A percentile compares a stretch with the other conserved stretches of the same genome.
Conservation (phyloP, 129 eudicot genomes). For the Scalesia atractyloides region DNA sequence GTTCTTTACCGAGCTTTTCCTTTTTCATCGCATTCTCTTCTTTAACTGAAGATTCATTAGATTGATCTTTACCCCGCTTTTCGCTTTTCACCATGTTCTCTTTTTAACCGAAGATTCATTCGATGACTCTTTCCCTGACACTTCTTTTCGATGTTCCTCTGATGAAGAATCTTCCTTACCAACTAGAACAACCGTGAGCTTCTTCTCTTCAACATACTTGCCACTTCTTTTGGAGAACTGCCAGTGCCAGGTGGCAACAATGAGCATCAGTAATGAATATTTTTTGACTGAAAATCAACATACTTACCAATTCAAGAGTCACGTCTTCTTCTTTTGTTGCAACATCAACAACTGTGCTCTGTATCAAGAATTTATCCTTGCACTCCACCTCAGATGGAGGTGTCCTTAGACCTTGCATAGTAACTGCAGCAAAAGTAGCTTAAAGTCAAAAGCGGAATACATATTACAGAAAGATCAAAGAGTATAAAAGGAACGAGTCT, state of each 20-base stretch:
- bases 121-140: slow-evolving; percentile 37
- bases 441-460: slow-evolving; percentile 6
- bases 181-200: slow-evolving; percentile 61
- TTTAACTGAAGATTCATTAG: slow-evolving; percentile 28
- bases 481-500: not conserved
- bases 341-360: slow-evolving; percentile 63
- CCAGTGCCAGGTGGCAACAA: slow-evolving; percentile 38
- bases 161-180: slow-evolving; percentile 36
- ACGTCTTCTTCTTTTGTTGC: slow-evolving; percentile 67
- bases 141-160: slow-evolving; percentile 33
- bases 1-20: no score
- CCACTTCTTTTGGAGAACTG: slow-evolving; percentile 65
- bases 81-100: slow-evolving; percentile 35
- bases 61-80: slow-evolving; percentile 39
- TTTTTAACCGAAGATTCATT: slow-evolving; percentile 38
- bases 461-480: slow-evolving; percentile 2
- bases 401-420: slow-evolving; percentile 70
- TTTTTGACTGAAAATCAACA: not conserved
- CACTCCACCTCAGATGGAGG: slow-evolving; percentile 68
- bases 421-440: slow-evolving; percentile 53
- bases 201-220: slow-evolving; percentile 65
- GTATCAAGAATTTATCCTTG: slow-evolving; percentile 77
- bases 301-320: slow-evolving; percentile 56
- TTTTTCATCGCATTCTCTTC: no score
- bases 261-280: slow-evolving; percentile 16